phyloP scores from a whole-genome alignment of 208 protist genomes.

The Naegleria gruberi region DNA sequence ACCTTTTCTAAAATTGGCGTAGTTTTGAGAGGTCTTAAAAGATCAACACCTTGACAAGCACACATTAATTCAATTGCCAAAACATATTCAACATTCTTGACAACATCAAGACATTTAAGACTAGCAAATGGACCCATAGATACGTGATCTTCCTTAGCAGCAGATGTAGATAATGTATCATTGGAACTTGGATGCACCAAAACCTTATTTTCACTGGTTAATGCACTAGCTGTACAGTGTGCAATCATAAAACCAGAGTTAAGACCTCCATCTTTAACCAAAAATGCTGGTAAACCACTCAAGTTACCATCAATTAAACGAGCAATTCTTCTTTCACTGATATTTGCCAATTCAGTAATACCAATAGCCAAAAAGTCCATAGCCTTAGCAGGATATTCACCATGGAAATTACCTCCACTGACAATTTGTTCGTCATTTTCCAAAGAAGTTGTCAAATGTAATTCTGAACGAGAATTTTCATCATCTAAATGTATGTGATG shows the following conservation, averaged over 20 bases:
- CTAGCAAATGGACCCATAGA: conserved; percentile 59
- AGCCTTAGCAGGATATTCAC: conserved; percentile 71
- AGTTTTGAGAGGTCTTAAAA: conserved; percentile 51
- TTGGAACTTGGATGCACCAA: conserved; percentile 67
- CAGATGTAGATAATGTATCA: conserved; percentile 67
- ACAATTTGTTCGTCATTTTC: conserved; percentile 42
- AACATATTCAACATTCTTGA: conserved; percentile 65
- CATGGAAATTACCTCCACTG: conserved; percentile 78
- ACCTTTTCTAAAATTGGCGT: conserved; percentile 54
- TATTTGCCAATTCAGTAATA: conserved; percentile 60
- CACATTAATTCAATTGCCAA: conserved; percentile 64
- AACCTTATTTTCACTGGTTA: conserved; percentile 71
- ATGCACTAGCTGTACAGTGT: conserved; percentile 69
- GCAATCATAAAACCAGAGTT: conserved; percentile 84
- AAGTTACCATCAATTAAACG: conserved; percentile 60
- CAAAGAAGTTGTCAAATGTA: not conserved
- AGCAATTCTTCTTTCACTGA: conserved; percentile 65
- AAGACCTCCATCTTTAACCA: conserved; percentile 63
- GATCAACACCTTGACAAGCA: conserved; percentile 65
- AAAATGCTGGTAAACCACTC: conserved; percentile 61
- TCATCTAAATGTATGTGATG: not conserved
- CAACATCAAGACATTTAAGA: conserved; percentile 51
- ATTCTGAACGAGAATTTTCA: not conserved
- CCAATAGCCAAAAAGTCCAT: conserved; percentile 52
- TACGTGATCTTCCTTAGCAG: conserved; percentile 75